phyloP scores from a whole-genome alignment of 1,284 basidiomycete species.

The Melampsora occidentalis region DNA sequence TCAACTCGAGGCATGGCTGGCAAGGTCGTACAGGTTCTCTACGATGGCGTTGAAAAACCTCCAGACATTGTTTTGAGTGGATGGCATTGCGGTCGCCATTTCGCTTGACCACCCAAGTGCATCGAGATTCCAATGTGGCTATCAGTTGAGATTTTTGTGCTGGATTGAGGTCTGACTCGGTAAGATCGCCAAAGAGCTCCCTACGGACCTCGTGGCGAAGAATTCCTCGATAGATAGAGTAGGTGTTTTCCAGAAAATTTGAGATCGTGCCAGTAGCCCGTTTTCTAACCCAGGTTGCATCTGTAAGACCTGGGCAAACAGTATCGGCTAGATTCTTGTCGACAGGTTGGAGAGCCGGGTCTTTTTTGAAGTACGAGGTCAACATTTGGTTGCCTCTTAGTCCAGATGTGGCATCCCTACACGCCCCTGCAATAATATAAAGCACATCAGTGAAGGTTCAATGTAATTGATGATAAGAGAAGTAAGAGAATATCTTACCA shows the following conservation, averaged over 20 bases:
- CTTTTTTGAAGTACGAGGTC: no score
- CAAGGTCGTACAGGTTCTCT: neutral
- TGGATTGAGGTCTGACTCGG: neutral
- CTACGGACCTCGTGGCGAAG: neutral
- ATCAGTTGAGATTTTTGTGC: neutral
- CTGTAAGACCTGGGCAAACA: constrained; percentile 1
- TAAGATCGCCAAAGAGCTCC: neutral
- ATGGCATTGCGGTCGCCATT: constrained; percentile 9
- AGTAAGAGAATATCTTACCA: neutral
- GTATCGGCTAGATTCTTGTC: neutral
- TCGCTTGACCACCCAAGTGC: constrained; percentile 9
- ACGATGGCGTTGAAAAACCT: neutral
- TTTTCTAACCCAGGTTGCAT: neutral
- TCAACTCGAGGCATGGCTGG: neutral
- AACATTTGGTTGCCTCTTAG: no score
- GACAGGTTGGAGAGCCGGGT: neutral
- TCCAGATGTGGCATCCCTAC: no score
- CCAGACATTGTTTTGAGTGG: neutral
- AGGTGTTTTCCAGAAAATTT: neutral
- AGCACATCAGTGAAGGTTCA: no score
- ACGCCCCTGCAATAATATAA: no score
- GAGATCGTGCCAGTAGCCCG: neutral
- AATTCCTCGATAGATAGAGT: constrained; percentile 2
- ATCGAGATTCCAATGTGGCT: neutral
- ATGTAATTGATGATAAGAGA: neutral